Conservation (phyloP, 805 yeast species). For the Yarrowia sp. region DNA sequence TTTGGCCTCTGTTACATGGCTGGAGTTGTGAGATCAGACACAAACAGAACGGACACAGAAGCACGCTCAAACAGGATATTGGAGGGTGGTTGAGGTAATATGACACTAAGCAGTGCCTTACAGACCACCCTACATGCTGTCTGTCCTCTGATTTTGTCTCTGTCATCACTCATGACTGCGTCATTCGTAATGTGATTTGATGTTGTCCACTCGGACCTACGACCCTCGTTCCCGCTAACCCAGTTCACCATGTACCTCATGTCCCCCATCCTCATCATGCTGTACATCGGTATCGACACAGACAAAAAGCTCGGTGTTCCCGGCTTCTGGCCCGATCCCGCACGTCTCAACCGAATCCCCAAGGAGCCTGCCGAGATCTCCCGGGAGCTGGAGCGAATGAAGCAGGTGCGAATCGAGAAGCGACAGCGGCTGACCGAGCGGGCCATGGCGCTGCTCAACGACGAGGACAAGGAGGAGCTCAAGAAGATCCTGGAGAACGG, state of each 20-base stretch:
- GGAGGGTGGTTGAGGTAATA: too few relatives aligned
- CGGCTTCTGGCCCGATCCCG: constrained; percentile 97
- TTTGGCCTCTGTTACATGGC: too few relatives aligned
- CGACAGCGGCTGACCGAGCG: constrained; percentile 74
- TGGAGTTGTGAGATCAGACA: neutral
- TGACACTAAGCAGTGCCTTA: too few relatives aligned
- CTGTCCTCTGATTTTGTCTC: too few relatives aligned
- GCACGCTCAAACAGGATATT: too few relatives aligned
- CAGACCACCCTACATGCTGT: too few relatives aligned
- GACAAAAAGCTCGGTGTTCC: constrained; percentile 88
- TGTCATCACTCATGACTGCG: too few relatives aligned
- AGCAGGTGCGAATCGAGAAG: constrained; percentile 74
- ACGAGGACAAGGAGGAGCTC: constrained; percentile 42
- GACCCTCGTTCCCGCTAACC: neutral
- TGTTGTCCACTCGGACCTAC: neutral
- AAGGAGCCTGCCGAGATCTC: constrained; percentile 91
- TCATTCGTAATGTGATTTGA: too few relatives aligned
- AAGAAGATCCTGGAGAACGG: constrained; percentile 33
- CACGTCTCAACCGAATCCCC: constrained; percentile 87
- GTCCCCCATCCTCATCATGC: constrained; percentile 91
- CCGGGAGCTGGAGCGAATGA: constrained; percentile 88
- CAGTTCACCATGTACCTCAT: constrained; percentile 72
- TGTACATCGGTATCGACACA: constrained; percentile 89
- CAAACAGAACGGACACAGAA: neutral
- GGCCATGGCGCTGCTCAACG: constrained; percentile 64